phyloP scores from a whole-genome alignment of 805 yeast genomes.

The Myxozyma melibiosi region DNA sequence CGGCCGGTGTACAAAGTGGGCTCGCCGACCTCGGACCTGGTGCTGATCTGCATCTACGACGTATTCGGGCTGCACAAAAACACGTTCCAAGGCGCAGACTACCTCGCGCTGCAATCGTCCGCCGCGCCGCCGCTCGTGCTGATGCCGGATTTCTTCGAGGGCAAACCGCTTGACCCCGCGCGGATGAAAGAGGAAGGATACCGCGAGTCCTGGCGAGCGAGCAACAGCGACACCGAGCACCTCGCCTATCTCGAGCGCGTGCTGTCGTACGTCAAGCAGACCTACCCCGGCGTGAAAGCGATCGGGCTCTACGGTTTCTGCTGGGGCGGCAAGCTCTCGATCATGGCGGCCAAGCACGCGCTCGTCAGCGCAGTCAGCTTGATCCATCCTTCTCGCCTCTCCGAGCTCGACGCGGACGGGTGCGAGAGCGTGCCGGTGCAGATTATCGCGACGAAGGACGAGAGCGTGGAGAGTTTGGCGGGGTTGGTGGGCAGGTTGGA shows the following conservation, averaged over 20 bases:
- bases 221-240: slow-evolving; percentile 5
- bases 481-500: slow-evolving; percentile 11
- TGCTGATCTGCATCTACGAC: slow-evolving; percentile 30
- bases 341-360: slow-evolving; percentile 10
- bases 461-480: slow-evolving; percentile 15
- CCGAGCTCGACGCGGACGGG: slow-evolving; percentile 25
- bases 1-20: slow-evolving; percentile 21
- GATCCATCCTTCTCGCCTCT: slow-evolving; percentile 30
- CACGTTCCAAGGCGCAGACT: slow-evolving; percentile 31
- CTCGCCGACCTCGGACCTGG: slow-evolving; percentile 11
- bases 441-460: slow-evolving; percentile 26
- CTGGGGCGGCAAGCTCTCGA: slow-evolving; percentile 34
- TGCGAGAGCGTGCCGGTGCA: slow-evolving; percentile 26
- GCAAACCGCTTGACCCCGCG: slow-evolving; percentile 17
- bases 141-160: slow-evolving; percentile 33
- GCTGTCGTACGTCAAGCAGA: slow-evolving; percentile 6
- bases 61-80: slow-evolving; percentile 30
- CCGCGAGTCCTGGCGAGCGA: slow-evolving; percentile 17
- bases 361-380: slow-evolving; percentile 22
- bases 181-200: slow-evolving; percentile 9
- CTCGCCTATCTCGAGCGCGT: slow-evolving; percentile 11
- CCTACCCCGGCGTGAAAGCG: slow-evolving; percentile 15
- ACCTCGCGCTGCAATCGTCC: slow-evolving; percentile 15
- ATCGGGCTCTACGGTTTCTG: slow-evolving; percentile 32
- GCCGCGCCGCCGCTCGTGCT: slow-evolving; percentile 27